Evolutionary conservation across 148 eudicot genomes (phyloP).

Genomic region (Limonium bicolor): DNA sequence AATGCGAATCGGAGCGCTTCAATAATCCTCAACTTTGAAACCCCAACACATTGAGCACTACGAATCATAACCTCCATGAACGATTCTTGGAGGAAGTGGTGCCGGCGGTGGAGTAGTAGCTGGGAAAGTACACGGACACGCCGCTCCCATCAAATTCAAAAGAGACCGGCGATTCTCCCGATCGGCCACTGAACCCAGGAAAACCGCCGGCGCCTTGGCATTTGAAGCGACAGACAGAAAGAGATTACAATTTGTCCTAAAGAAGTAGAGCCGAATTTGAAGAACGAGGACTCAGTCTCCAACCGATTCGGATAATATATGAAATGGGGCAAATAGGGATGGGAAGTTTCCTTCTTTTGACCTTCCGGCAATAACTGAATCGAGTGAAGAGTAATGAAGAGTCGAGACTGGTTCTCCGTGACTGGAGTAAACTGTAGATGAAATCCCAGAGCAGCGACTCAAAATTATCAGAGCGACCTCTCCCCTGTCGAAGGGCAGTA

Average conservation of each 20-base stretch:
- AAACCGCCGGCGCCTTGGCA: constrained; percentile 17
- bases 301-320: not conserved
- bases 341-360: no score
- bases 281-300: no score
- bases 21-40: constrained; percentile 12
- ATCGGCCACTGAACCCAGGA: constrained; percentile 20
- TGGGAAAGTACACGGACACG: constrained; percentile 5
- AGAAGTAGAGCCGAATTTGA: not conserved
- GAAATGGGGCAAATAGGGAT: not conserved
- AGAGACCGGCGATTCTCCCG: constrained; percentile 20
- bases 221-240: constrained; percentile 5
- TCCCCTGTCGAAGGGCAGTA: no score
- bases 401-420: no score
- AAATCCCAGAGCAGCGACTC: no score
- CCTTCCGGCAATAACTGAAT: no score
- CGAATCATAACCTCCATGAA: constrained; percentile 79
- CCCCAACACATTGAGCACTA: constrained; percentile 22
- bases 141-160: constrained; percentile 38
- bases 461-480: no score
- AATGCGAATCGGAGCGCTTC: constrained; percentile 20
- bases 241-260: not conserved
- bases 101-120: constrained; percentile 5
- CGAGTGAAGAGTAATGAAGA: no score
- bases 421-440: no score
- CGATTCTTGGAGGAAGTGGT: no score